Conservation (phyloP, 768 basidiomycete species). For the Phanerochaete sordida region DNA sequence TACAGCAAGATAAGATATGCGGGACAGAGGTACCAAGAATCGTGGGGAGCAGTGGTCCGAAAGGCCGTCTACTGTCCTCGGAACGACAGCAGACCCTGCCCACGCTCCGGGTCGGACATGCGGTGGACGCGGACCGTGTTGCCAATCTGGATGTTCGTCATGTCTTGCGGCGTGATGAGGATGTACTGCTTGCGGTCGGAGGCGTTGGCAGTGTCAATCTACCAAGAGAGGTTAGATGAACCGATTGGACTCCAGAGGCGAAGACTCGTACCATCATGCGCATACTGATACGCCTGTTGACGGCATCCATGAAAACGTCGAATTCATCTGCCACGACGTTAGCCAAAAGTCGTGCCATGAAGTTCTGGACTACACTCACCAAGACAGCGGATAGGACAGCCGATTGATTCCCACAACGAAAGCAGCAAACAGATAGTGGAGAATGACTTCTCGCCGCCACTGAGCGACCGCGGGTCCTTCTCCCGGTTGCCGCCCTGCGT, state of each 20-base stretch:
- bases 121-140: constrained; percentile 68
- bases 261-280: constrained; percentile 76
- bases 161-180: constrained; percentile 94
- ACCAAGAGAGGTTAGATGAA: constrained; percentile 1
- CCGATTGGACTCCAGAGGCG: background rate
- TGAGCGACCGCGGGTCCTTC: constrained; percentile 82
- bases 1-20: too few species aligned
- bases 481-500: constrained; percentile 55
- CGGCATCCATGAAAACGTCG: constrained; percentile 97
- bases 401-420: constrained; percentile 95
- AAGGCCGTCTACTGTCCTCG: background rate
- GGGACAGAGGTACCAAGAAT: too few species aligned
- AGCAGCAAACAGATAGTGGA: constrained; percentile 91
- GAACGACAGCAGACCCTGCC: constrained; percentile 45
- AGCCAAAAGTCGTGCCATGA: background rate
- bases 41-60: background rate
- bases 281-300: constrained; percentile 90
- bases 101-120: constrained; percentile 79
- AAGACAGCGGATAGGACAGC: constrained; percentile 90
- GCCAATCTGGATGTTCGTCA: constrained; percentile 71
- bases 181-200: constrained; percentile 91
- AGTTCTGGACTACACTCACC: constrained; percentile 40
- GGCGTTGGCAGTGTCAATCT: constrained; percentile 88
- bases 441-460: constrained; percentile 96
- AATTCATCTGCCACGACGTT: constrained; percentile 70